Conservation (phyloP, 192 early-diverging fungal genomes). For the Neocallimastix lanati region DNA sequence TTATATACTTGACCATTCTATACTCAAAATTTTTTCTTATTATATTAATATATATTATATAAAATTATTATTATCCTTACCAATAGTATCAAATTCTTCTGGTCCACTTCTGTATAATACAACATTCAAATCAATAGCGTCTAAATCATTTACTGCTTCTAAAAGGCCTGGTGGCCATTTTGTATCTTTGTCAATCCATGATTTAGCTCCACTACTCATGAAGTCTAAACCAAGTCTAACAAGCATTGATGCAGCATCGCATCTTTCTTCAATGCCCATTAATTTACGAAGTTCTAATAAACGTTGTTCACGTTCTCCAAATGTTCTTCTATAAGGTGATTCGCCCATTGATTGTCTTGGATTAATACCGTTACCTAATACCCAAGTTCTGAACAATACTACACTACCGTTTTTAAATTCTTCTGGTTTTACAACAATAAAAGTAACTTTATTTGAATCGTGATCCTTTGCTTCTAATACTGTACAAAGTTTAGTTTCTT, state of each 20-base stretch:
- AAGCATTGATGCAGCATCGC: constrained; percentile 10
- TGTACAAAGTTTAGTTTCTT: constrained; percentile 8
- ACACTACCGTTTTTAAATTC: constrained; percentile 77
- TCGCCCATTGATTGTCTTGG: not conserved
- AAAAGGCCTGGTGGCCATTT: constrained; percentile 25
- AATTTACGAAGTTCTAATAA: constrained; percentile 6
- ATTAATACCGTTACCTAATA: constrained; percentile 20
- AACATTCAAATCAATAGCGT: constrained; percentile 60
- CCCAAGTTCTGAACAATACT: constrained; percentile 30
- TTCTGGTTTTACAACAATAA: constrained; percentile 26
- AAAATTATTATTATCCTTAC: too few relatives aligned
- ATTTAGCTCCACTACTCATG: constrained; percentile 12
- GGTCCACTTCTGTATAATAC: constrained; percentile 63
- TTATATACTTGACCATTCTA: too few relatives aligned
- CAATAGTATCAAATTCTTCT: constrained; percentile 72
- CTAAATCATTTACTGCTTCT: constrained; percentile 40
- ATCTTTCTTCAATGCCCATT: not conserved
- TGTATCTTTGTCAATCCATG: constrained; percentile 5
- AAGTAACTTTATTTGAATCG: constrained; percentile 15
- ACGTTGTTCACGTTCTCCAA: constrained; percentile 12
- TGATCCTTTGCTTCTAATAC: constrained; percentile 2
- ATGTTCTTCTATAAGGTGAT: constrained; percentile 1
- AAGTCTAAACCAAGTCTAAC: constrained; percentile 23
- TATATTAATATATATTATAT: too few relatives aligned
- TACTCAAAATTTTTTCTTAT: too few relatives aligned